These are phyloP conservation scores for Hydrangea macrophylla DNA, from an alignment of 148 eudicot species.

Conservation along the genomic window DNA sequence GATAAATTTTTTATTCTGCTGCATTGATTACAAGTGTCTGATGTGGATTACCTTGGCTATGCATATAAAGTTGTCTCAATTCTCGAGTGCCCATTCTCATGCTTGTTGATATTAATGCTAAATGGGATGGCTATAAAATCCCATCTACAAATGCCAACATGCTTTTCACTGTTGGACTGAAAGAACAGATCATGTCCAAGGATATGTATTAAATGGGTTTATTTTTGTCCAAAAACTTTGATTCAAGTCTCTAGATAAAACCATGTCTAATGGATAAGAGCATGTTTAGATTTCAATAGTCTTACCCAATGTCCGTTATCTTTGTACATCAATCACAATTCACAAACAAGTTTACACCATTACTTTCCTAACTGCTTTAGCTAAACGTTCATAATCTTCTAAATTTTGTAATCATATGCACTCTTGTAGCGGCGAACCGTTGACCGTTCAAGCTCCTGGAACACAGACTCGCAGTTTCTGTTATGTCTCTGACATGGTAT, in stretches of 20 bases:
- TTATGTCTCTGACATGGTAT: slow-evolving; percentile 94
- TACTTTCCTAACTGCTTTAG: neutral
- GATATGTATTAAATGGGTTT: too few relatives aligned
- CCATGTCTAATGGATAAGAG: too few relatives aligned
- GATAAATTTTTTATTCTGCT: neutral
- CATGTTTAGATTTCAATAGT: too few relatives aligned
- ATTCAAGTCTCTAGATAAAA: too few relatives aligned
- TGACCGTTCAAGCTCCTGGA: slow-evolving; percentile 97
- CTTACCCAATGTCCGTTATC: too few relatives aligned
- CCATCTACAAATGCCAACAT: too few relatives aligned
- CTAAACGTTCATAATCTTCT: neutral
- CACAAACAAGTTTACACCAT: neutral
- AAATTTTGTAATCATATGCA: neutral
- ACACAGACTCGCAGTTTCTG: slow-evolving; percentile 98
- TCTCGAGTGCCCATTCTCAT: neutral
- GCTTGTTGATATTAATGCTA: neutral
- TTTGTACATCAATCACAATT: neutral
- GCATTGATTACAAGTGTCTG: neutral
- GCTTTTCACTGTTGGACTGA: too few relatives aligned
- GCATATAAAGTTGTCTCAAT: neutral
- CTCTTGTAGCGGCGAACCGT: slow-evolving; percentile 65
- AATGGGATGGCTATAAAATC: too few relatives aligned
- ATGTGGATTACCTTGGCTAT: neutral
- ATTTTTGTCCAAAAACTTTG: too few relatives aligned
- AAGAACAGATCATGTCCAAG: too few relatives aligned